Evolutionary conservation across 805 yeast genomes (phyloP), one percentile per base, ranked within the genome.

Genomic region (Saturnispora bothae): DNA sequence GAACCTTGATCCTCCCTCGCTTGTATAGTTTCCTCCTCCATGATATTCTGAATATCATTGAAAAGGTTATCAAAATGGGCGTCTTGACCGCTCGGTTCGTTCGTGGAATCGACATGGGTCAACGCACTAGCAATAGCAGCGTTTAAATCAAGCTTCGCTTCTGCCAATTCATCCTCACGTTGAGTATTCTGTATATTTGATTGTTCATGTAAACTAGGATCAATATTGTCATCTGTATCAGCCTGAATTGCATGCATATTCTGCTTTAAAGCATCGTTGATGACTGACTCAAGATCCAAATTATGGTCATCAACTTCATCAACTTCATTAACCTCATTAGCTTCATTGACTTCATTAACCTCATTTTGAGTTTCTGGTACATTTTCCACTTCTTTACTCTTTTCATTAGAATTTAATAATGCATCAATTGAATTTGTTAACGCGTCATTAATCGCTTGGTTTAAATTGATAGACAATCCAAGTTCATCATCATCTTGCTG

Each of bases 61-160:
- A 38, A 36, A 26, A 42, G 21, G 8, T 34, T 18, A 34, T 38
- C 42, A 26, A 32, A 35, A 10, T 28, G 20, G 13, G 29, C 26
- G 23, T 28, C 34, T 9, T 29, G 34, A 16, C 27, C 43, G 20
- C 31, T 32, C 7, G 10, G 20, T 10, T 19, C 13, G 16, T 7
- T 18, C n/a, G 3, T 18, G 16, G 7, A 19, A 22, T 9, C 15
- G 16, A 45, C 39, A 12, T 33, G 43, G 20, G 45, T 44, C 20
- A 54, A 43, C 5, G 59, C 57, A 33, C 48, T 50, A 5, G 48
- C 49, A 30, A 52, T 50, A 8, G 52, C 57, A 14, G 47, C 46
- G 22, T 43, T 49, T 15, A 54, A 33, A 21, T 48, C 50, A 15
- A 40, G 9, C 18, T 40, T 33, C 14, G 41, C 41, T 28, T 38